Conservation (phyloP, 768 basidiomycete genomes). For the Lactarius vividus region DNA sequence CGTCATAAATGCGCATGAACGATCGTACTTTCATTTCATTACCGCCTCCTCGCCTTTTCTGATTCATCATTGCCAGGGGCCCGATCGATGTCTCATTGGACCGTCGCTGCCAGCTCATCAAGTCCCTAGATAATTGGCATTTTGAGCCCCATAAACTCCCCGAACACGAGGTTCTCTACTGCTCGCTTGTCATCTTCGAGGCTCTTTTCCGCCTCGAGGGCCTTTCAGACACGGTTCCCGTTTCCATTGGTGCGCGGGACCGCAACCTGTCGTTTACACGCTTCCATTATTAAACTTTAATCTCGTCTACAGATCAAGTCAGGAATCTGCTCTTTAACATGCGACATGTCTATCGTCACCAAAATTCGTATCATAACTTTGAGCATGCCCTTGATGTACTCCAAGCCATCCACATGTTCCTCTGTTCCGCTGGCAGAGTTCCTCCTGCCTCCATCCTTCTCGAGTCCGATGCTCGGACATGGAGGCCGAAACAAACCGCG, state of each 20-base stretch:
- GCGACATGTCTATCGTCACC: constrained; percentile 85
- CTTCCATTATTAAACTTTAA: background rate
- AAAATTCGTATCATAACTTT: constrained; percentile 97
- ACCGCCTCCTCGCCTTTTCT: constrained; percentile 13
- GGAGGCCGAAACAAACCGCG: constrained; percentile 40
- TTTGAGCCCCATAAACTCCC: constrained; percentile 87
- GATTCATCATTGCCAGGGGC: constrained; percentile 20
- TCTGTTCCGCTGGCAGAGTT: constrained; percentile 73
- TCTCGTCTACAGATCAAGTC: constrained; percentile 56
- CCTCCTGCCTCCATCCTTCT: constrained; percentile 72
- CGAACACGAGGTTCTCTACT: constrained; percentile 78
- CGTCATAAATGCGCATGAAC: constrained; percentile 56
- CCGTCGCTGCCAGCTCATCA: constrained; percentile 59
- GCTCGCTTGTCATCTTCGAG: constrained; percentile 86
- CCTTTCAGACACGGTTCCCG: constrained; percentile 54
- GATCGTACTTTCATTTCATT: constrained; percentile 36
- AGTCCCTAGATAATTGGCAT: constrained; percentile 72
- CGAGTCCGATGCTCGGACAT: constrained; percentile 37
- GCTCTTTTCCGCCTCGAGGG: constrained; percentile 77
- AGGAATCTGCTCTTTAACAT: constrained; percentile 80
- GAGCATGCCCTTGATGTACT: constrained; percentile 95
- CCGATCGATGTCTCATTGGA: constrained; percentile 41
- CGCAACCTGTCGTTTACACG: background rate
- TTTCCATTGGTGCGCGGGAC: constrained; percentile 55
- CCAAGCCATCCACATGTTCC: constrained; percentile 86